phyloP scores from a whole-genome alignment of 306 rosid genomes.

The Cucumis hystrix region DNA sequence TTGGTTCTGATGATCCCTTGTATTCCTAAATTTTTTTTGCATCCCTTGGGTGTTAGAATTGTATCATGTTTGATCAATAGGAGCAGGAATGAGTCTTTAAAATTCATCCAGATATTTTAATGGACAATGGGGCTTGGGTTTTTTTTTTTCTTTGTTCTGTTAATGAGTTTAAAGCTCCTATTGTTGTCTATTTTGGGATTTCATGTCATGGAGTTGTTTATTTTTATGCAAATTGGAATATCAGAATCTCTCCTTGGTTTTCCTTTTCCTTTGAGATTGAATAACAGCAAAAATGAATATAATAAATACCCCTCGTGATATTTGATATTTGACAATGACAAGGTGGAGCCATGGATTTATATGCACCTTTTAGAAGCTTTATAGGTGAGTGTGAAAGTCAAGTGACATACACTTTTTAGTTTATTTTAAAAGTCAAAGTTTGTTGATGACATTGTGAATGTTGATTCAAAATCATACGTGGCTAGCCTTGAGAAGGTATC shows the following conservation, averaged over 20 bases:
- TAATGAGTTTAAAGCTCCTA: constrained; percentile 12
- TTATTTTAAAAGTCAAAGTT: no score
- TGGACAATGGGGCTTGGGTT: no score
- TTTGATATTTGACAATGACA: neutral
- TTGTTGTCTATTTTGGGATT: neutral
- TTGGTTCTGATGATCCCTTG: no score
- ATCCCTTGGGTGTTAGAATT: no score
- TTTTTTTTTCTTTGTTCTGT: constrained; percentile 3
- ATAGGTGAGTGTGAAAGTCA: no score
- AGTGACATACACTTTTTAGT: no score
- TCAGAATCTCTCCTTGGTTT: neutral
- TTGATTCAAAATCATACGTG: constrained; percentile 66
- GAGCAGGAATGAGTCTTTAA: no score
- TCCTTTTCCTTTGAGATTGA: neutral
- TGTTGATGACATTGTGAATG: constrained; percentile 68
- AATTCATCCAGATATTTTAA: no score
- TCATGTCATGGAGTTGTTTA: neutral
- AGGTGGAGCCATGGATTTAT: neutral
- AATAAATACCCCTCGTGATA: neutral
- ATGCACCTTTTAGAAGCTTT: no score
- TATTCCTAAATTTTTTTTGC: no score
- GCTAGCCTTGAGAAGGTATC: constrained; percentile 81
- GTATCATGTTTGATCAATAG: no score
- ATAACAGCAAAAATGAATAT: neutral
- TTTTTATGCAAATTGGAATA: constrained; percentile 5